A percentile compares a stretch with the other conserved stretches of the same genome.
Conservation (phyloP, 805 yeast species). For the Kodamaea hsintzibuensis region DNA sequence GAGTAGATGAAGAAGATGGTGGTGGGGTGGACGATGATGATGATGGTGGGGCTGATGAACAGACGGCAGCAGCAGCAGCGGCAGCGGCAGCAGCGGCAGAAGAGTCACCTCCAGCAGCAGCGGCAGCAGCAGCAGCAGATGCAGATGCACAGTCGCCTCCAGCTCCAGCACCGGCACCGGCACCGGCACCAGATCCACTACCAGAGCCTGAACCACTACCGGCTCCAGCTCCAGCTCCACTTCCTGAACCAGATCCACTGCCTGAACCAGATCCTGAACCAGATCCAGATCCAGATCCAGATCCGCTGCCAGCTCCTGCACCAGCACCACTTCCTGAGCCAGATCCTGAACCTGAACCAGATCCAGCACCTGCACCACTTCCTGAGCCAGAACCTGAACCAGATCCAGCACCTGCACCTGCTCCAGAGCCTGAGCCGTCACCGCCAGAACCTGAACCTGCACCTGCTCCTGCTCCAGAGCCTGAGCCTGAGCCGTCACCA, state of each 20-base stretch:
- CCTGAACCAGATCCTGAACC: not conserved
- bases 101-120: not conserved
- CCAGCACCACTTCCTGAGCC: not conserved
- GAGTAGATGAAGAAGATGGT: not conserved
- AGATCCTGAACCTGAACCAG: not conserved
- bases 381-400: not conserved
- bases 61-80: not conserved
- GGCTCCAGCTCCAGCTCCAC: not conserved
- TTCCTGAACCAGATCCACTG: not conserved
- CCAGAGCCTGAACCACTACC: not conserved
- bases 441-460: not conserved
- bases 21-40: not conserved
- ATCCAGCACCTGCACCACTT: not conserved
- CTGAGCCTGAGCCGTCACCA: not conserved
- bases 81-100: not conserved
- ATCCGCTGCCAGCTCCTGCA: not conserved
- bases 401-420: not conserved
- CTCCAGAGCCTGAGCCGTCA: not conserved
- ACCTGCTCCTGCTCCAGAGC: conserved; percentile 1
- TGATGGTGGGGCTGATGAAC: not conserved
- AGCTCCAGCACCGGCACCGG: not conserved
- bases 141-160: not conserved
- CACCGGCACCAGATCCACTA: not conserved
- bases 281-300: conserved; percentile 2
- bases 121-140: not conserved